Base-by-base conservation (phyloP, 108 stramenopile species). In the Skeletonema grethae region DNA sequence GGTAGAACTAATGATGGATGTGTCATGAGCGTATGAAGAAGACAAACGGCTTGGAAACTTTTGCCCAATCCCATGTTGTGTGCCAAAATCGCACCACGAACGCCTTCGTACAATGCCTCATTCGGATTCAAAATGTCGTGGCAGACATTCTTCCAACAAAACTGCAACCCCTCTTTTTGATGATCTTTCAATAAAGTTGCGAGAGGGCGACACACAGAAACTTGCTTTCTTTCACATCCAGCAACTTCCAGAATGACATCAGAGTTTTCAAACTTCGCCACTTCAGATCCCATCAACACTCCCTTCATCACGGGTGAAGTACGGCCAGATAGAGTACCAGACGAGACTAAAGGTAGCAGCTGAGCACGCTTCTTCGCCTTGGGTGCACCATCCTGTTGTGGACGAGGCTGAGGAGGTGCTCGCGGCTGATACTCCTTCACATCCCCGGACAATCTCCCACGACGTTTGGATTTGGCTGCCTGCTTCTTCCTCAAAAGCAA, bases 51-150 rank as follows among this genome's bases (percentile, higher is more conserved):
- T 24, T 61, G 70, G 15, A 61, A 57, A 11, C 15, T 62, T 71
- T 73, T 67, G 57, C 84, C 82, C 31, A 84, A 35, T 16, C 85
- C 90, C 89, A 90, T 92, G 18, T 83, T 85, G 65, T 92, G 91
- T 13, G 91, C 92, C 3, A 93, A 70, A 50, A 92, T 88, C 36
- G 84, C 86, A 13, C 91, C 91, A n/a, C 83, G 84, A 46, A 83
- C 61, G 1, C 72, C 67, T 7, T 18, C 57, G 46, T 39, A 39
- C 11, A 32, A 67, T 35, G 61, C 57, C n/a, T 16, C 64, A 45
- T 57, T 10, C 4, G 30, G 16, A 41, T 60, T 66, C 34, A 73
- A 46, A 24, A 90, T 61, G 67, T 90, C 79, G n/a, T 59, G 63
- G 69, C 86, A 92, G 10, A 88, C 30, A 56, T 85, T 90, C 25